Evolutionary conservation across 805 yeast species (phyloP).

Genomic region (Blastobotrys peoriensis): DNA sequence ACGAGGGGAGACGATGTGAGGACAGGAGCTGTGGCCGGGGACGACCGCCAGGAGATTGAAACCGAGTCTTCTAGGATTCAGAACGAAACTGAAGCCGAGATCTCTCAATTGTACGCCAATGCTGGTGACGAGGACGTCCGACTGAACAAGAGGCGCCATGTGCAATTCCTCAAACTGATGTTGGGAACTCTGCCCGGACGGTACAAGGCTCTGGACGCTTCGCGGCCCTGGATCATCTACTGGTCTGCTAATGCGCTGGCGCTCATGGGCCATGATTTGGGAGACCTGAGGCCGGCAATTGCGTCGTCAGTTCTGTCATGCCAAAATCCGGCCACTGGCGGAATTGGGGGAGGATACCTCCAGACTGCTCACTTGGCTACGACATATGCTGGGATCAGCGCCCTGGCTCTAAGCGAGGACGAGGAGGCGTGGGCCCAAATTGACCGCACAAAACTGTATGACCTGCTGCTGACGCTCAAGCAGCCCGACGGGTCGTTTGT

Average conservation of each 20-base stretch:
- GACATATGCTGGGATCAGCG: slow-evolving; percentile 67
- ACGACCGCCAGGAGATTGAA: slow-evolving; percentile 1
- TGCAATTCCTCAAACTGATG: slow-evolving; percentile 38
- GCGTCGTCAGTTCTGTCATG: slow-evolving; percentile 28
- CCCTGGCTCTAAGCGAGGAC: slow-evolving; percentile 49
- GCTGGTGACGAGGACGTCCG: slow-evolving; percentile 1
- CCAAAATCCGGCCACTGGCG: slow-evolving; percentile 42
- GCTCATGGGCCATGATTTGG: slow-evolving; percentile 35
- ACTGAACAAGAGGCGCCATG: slow-evolving; percentile 32
- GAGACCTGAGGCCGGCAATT: slow-evolving; percentile 20
- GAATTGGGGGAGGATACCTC: slow-evolving; percentile 79
- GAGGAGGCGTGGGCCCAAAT: slow-evolving; percentile 38
- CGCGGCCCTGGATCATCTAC: slow-evolving; percentile 86
- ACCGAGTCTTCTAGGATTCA: slow-evolving; percentile 8
- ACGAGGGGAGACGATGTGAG: too few relatives aligned
- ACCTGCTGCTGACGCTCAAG: slow-evolving; percentile 65
- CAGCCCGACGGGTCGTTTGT: slow-evolving; percentile 66
- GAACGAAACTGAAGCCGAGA: slow-evolving; percentile 24
- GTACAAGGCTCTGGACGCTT: slow-evolving; percentile 66
- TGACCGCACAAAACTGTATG: slow-evolving; percentile 42
- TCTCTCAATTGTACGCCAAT: slow-evolving; percentile 4
- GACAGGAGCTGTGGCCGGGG: too few relatives aligned
- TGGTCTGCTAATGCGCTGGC: slow-evolving; percentile 65
- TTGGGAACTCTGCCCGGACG: slow-evolving; percentile 42
- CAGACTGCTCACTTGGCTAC: slow-evolving; percentile 84